Percentiles rank a stretch among this genome's conserved stretches.
phyloP scores from a whole-genome alignment of 2,329 filamentous ascomycete genomes.

The Samsoniella hepiali region DNA sequence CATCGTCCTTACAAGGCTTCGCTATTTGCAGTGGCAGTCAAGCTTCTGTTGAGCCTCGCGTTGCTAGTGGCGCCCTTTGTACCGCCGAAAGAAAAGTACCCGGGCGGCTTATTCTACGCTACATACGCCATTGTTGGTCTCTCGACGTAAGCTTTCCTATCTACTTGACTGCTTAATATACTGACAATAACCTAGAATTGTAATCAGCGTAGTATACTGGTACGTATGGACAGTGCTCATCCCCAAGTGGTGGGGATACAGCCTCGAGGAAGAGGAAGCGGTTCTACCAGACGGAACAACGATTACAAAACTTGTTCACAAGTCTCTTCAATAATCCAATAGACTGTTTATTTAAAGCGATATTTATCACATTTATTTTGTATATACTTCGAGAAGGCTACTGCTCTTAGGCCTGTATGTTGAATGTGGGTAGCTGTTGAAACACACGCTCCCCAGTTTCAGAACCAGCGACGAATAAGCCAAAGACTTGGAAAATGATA shows the following conservation, averaged over 20 bases:
- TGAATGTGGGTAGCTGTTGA: too few relatives aligned
- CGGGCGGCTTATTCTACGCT: constrained; percentile 49
- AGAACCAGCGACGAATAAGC: too few relatives aligned
- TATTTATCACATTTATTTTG: too few relatives aligned
- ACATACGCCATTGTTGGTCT: constrained; percentile 53
- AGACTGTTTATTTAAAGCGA: not conserved
- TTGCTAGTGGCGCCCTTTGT: constrained; percentile 62
- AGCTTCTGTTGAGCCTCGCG: constrained; percentile 50
- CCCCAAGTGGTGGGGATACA: constrained; percentile 57
- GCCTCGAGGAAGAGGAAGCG: constrained; percentile 58
- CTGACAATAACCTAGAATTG: constrained; percentile 40
- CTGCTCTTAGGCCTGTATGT: too few relatives aligned
- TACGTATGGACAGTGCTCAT: constrained; percentile 61
- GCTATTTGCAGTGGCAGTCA: constrained; percentile 55
- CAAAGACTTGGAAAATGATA: too few relatives aligned
- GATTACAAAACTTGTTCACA: constrained; percentile 55
- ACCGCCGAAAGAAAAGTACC: constrained; percentile 47
- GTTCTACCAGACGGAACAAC: constrained; percentile 64
- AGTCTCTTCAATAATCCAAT: constrained; percentile 6
- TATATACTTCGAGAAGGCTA: too few relatives aligned
- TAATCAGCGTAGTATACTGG: constrained; percentile 64
- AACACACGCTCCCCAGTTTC: too few relatives aligned
- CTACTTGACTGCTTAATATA: not conserved
- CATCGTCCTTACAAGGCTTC: constrained; percentile 64
- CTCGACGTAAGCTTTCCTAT: constrained; percentile 43